Evolutionary conservation across 164 flowering plant genomes (phyloP).

Genomic region (Nymphaea colorata): DNA sequence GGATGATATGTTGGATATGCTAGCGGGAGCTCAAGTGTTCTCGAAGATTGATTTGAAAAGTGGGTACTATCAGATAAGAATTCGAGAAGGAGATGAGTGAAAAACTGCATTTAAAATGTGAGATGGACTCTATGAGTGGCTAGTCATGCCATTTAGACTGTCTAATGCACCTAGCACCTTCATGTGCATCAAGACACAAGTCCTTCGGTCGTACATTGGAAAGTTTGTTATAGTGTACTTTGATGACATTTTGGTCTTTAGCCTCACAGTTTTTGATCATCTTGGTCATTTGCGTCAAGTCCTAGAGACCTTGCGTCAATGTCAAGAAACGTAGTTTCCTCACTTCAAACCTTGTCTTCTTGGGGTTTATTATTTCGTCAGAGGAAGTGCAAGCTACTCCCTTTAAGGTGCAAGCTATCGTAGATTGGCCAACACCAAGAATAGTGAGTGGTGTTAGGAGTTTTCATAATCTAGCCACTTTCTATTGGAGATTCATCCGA

Average conservation of each 20-base stretch:
- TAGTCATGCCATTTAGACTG: neutral
- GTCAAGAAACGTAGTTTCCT: neutral
- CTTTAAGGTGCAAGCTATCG: neutral
- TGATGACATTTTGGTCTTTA: neutral
- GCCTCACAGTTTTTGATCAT: neutral
- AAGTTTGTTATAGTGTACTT: neutral
- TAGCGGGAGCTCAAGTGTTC: neutral
- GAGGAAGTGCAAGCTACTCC: neutral
- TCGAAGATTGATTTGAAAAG: neutral
- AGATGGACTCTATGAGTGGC: neutral
- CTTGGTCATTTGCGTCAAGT: neutral
- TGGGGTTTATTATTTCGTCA: neutral
- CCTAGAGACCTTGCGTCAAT: neutral
- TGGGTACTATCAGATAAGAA: neutral
- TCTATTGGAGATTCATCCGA: neutral
- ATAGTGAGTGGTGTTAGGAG: neutral
- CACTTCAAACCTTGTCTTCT: neutral
- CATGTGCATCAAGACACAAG: neutral
- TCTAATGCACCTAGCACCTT: neutral
- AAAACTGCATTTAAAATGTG: neutral
- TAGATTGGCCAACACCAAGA: neutral
- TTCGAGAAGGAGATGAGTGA: neutral
- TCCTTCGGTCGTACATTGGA: neutral
- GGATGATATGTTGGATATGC: constrained; percentile 1
- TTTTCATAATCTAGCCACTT: neutral